A percentile compares a stretch with the other conserved stretches of the same genome.
phyloP scores from a whole-genome alignment of 495 filamentous ascomycete species.

The Penicillium lividum region DNA sequence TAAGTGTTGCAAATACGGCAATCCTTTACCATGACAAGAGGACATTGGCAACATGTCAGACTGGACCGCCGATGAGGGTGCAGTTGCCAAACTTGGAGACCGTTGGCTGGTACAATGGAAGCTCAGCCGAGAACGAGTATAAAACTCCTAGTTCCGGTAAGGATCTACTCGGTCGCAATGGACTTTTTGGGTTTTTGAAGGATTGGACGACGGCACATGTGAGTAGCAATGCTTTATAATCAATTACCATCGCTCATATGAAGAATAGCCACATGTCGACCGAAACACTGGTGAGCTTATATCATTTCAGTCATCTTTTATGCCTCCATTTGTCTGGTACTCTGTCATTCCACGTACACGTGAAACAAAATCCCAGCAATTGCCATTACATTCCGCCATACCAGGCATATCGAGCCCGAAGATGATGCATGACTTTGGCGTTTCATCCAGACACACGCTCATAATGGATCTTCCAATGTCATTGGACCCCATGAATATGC shows the following conservation, averaged over 20 bases:
- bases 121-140: slow-evolving; percentile 34
- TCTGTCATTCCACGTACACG: slow-evolving; percentile 50
- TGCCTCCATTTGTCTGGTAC: slow-evolving; percentile 64
- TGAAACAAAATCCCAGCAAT: background rate
- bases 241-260: background rate
- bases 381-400: slow-evolving; percentile 46
- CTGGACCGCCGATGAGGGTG: slow-evolving; percentile 64
- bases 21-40: slow-evolving; percentile 65
- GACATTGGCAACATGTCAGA: slow-evolving; percentile 66
- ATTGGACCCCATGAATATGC: slow-evolving; percentile 59
- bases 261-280: slow-evolving; percentile 55
- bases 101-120: slow-evolving; percentile 66
- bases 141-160: background rate
- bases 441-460: slow-evolving; percentile 57
- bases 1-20: slow-evolving; percentile 65
- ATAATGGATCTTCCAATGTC: slow-evolving; percentile 67
- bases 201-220: slow-evolving; percentile 69
- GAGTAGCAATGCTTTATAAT: background rate
- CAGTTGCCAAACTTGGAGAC: slow-evolving; percentile 61
- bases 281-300: slow-evolving; percentile 60
- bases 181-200: slow-evolving; percentile 55
- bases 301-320: slow-evolving; percentile 61
- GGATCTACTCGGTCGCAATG: slow-evolving; percentile 50
- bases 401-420: slow-evolving; percentile 60
- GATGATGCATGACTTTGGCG: slow-evolving; percentile 74